These are phyloP conservation scores for Eucalyptus pauciflora DNA, from an alignment of 345 rosid species.

Conservation along the genomic window DNA sequence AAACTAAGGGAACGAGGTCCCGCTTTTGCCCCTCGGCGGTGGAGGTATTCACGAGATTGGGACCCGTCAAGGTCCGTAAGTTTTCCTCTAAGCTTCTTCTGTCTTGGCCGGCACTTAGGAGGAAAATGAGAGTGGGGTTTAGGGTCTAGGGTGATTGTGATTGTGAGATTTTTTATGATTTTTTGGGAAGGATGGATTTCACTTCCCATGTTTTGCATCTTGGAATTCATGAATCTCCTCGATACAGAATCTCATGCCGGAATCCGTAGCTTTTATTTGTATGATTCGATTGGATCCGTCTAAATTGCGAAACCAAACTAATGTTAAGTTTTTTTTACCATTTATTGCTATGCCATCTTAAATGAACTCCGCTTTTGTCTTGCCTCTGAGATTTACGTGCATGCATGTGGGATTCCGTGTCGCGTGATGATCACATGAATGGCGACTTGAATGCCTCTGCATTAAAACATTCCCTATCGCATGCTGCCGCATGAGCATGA, in stretches of 20 bases:
- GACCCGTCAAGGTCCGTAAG: not conserved
- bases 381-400: accelerated
- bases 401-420: not conserved
- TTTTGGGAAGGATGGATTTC: not conserved
- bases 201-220: not conserved
- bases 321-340: accelerated
- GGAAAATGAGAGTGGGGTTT: not conserved
- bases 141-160: not conserved
- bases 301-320: accelerated
- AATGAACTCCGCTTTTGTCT: not conserved
- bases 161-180: not conserved
- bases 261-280: accelerated
- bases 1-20: not conserved
- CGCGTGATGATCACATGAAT: accelerated
- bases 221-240: not conserved
- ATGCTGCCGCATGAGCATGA: not conserved
- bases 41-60: not conserved
- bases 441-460: not conserved
- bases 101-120: not conserved
- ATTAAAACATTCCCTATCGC: accelerated
- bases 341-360: accelerated
- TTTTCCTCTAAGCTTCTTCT: not conserved
- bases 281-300: accelerated
- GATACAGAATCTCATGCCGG: accelerated
- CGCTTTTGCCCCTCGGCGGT: not conserved